A percentile compares a stretch with the other conserved stretches of the same genome.
Conservation (phyloP, 2,329 filamentous ascomycete genomes). For the Mycosphaerella sp. region DNA sequence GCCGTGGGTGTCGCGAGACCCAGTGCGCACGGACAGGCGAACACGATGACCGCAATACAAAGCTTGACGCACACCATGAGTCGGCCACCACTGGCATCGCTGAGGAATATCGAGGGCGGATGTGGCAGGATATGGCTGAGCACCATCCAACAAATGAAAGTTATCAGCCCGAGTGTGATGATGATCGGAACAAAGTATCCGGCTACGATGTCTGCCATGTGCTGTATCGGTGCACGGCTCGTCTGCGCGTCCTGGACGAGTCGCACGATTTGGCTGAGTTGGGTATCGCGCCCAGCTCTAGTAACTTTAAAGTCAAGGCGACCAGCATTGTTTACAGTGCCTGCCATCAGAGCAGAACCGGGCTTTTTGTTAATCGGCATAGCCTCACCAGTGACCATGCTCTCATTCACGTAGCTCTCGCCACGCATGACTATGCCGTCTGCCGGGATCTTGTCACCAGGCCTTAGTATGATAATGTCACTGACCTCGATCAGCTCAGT, state of each 20-base stretch:
- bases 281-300: constrained; percentile 86
- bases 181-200: constrained; percentile 93
- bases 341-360: constrained; percentile 74
- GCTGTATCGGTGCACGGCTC: constrained; percentile 86
- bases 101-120: constrained; percentile 82
- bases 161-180: constrained; percentile 72
- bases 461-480: constrained; percentile 85
- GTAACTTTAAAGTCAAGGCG: constrained; percentile 89
- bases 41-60: constrained; percentile 97
- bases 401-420: constrained; percentile 92
- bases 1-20: constrained; percentile 92
- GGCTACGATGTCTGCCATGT: constrained; percentile 81
- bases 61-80: constrained; percentile 96
- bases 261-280: constrained; percentile 95
- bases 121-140: constrained; percentile 77
- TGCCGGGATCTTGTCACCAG: constrained; percentile 93
- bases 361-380: constrained; percentile 89
- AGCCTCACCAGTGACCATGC: constrained; percentile 96
- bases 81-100: constrained; percentile 75
- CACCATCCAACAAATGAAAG: constrained; percentile 90
- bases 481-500: constrained; percentile 92
- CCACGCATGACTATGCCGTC: constrained; percentile 83
- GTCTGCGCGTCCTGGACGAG: constrained; percentile 98
- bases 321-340: constrained; percentile 91
- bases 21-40: constrained; percentile 95